Evolutionary conservation across 163 green algal species (phyloP).

Genomic region (Trebouxia gelatinosa): DNA sequence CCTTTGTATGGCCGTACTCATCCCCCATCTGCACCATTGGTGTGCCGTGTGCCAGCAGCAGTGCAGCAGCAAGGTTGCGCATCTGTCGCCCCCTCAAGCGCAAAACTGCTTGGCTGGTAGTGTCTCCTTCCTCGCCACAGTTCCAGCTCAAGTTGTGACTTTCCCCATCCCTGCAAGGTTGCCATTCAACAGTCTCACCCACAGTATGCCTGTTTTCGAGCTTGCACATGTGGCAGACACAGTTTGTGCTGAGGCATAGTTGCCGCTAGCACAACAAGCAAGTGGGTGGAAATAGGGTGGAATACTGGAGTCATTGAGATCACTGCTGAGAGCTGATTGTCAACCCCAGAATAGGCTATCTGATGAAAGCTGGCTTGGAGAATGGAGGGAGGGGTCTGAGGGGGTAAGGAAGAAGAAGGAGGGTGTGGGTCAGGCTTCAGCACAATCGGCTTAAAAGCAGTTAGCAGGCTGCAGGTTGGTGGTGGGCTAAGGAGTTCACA

Average conservation of each 20-base stretch:
- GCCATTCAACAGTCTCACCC: neutral
- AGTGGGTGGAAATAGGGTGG: no score
- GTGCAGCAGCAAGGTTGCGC: slow-evolving; percentile 87
- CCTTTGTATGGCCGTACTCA: slow-evolving; percentile 93
- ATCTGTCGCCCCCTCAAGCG: slow-evolving; percentile 75
- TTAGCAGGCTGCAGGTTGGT: no score
- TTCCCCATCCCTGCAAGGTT: slow-evolving; percentile 76
- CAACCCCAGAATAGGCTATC: no score
- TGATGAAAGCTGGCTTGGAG: no score
- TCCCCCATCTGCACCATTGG: slow-evolving; percentile 99
- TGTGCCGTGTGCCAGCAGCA: slow-evolving; percentile 91
- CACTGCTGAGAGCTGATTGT: neutral
- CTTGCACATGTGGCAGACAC: neutral
- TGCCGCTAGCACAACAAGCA: no score
- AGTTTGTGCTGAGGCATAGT: neutral
- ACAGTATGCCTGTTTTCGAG: neutral
- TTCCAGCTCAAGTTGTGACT: slow-evolving; percentile 98
- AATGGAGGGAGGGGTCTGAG: no score
- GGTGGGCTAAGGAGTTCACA: neutral
- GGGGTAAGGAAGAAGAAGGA: no score
- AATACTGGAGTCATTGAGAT: no score
- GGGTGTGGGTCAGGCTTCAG: no score
- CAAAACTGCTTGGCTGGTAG: slow-evolving; percentile 55
- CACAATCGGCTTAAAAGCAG: no score
- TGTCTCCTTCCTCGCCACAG: slow-evolving; percentile 90